Evolutionary conservation across 257 asterid species (phyloP).

Genomic region (Nicotiana tabacum): DNA sequence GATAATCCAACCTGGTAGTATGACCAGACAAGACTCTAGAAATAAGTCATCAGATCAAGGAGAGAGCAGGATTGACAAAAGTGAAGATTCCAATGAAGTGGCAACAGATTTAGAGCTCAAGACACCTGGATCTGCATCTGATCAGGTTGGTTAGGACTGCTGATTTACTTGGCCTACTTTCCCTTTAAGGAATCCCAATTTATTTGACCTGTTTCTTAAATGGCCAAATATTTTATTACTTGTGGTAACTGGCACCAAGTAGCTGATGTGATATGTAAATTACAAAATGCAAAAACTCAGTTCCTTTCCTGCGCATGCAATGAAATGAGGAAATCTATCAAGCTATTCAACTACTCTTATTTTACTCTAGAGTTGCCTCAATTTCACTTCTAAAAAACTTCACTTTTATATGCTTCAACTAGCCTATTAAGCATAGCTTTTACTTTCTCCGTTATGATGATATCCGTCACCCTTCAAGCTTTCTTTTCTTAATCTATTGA

Average conservation of each 20-base stretch:
- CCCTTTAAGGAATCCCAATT: neutral
- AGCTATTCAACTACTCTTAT: neutral
- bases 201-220: neutral
- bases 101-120: constrained; percentile 92
- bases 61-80: constrained; percentile 60
- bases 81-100: constrained; percentile 64
- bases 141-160: constrained; percentile 47
- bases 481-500: neutral
- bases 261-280: neutral
- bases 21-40: constrained; percentile 61
- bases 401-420: neutral
- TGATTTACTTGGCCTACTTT: neutral
- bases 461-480: neutral
- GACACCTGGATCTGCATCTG: constrained; percentile 88
- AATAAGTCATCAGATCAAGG: constrained; percentile 48
- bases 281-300: neutral
- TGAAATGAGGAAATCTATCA: neutral
- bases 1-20: constrained; percentile 47
- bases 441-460: neutral
- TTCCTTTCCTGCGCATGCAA: neutral
- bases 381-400: neutral
- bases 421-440: neutral
- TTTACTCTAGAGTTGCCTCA: neutral
- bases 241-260: neutral
- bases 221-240: neutral